Conservation (phyloP, 2,329 filamentous ascomycete species). For the Aspergillus fijiensis region DNA sequence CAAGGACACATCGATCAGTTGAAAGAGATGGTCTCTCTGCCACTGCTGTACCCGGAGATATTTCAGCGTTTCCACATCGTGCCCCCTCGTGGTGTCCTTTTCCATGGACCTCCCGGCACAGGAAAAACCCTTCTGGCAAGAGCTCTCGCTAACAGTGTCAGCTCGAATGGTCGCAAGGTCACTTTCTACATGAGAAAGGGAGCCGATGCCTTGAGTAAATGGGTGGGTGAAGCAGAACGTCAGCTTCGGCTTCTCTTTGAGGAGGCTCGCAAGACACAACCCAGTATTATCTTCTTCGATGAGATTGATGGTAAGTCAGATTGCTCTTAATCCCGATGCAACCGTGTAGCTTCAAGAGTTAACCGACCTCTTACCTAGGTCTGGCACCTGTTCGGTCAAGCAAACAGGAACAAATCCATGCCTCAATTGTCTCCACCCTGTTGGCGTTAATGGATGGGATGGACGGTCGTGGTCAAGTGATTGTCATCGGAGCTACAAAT, state of each 20-base stretch:
- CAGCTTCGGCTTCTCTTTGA: conserved; percentile 92
- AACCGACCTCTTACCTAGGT: conserved; percentile 29
- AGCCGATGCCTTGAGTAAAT: conserved; percentile 95
- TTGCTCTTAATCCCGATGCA: not conserved
- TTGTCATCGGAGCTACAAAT: conserved; percentile 98
- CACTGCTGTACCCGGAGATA: conserved; percentile 89
- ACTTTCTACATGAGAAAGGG: conserved; percentile 99
- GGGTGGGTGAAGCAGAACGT: conserved; percentile 97
- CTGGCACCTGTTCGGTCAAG: conserved; percentile 93
- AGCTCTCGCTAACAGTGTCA: conserved; percentile 86
- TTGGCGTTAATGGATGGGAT: conserved; percentile 95
- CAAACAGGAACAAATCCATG: conserved; percentile 98
- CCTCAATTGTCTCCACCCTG: conserved; percentile 94
- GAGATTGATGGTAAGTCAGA: conserved; percentile 77
- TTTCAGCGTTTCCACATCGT: conserved; percentile 90
- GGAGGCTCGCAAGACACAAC: conserved; percentile 91
- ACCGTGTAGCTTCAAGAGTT: not conserved
- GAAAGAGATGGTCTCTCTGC: conserved; percentile 97
- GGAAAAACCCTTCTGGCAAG: conserved; percentile 96
- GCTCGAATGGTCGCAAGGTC: conserved; percentile 85
- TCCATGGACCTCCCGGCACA: conserved; percentile 94
- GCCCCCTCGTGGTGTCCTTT: conserved; percentile 89
- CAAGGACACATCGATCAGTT: conserved; percentile 93
- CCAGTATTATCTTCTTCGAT: conserved; percentile 99
- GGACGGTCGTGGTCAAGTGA: conserved; percentile 96